Percentiles rank a stretch among this genome's conserved stretches.
Conservation (phyloP, 768 basidiomycete genomes). For the Suillus sp. region DNA sequence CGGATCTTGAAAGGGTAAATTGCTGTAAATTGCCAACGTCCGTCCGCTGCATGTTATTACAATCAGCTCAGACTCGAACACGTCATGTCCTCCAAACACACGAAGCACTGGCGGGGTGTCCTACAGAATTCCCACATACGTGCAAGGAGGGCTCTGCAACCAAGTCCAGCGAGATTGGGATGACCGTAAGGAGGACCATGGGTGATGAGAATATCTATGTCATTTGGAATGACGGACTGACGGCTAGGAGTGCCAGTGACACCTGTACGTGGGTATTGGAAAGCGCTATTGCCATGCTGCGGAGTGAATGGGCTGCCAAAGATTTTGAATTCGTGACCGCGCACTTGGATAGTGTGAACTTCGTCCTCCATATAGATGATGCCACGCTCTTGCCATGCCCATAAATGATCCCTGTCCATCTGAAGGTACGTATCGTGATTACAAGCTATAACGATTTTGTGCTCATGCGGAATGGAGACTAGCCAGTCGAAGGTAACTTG, state of each 20-base stretch:
- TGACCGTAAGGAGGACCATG: conserved; percentile 44
- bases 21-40: no score
- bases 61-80: no score
- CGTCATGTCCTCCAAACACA: no score
- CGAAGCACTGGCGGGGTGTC: conserved; percentile 34
- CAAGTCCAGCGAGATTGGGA: conserved; percentile 29
- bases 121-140: conserved; percentile 33
- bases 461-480: conserved; percentile 34
- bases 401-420: conserved; percentile 20
- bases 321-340: conserved; percentile 33
- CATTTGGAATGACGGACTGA: conserved; percentile 34
- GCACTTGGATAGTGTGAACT: conserved; percentile 30
- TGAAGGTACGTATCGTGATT: conserved; percentile 42
- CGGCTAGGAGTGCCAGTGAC: background rate
- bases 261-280: conserved; percentile 38
- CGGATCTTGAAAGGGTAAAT: no score
- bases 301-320: conserved; percentile 46
- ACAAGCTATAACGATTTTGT: conserved; percentile 47
- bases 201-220: conserved; percentile 44
- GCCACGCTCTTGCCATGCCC: conserved; percentile 16
- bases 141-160: conserved; percentile 36
- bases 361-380: conserved; percentile 43
- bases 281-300: conserved; percentile 34
- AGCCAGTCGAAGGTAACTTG: conserved; percentile 34
- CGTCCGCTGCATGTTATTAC: no score